Evolutionary conservation across 495 filamentous ascomycete species (phyloP).

Genomic region (Talaromyces ruber): DNA sequence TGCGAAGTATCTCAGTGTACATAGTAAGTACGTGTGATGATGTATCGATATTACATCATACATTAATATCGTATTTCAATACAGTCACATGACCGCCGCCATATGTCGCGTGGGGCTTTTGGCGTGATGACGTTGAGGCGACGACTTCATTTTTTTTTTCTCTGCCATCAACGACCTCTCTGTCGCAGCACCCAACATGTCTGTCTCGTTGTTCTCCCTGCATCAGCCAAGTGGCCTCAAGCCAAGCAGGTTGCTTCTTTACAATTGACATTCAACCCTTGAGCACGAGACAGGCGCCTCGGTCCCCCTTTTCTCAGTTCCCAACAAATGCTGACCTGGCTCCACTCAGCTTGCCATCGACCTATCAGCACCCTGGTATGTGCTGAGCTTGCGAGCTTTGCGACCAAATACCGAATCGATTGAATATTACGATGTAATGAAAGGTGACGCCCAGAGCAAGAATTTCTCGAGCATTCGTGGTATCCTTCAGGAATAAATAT

Average conservation of each 20-base stretch:
- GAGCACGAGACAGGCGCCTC: background rate
- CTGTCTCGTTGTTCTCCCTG: background rate
- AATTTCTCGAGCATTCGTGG: background rate
- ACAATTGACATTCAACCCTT: background rate
- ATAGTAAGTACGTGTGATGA: background rate
- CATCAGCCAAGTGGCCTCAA: background rate
- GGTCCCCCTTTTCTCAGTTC: constrained; percentile 3
- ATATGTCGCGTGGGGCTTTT: background rate
- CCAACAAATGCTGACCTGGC: constrained; percentile 3
- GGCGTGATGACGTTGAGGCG: background rate
- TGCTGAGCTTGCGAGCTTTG: constrained; percentile 1
- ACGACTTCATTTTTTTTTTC: background rate
- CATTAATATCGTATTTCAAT: background rate
- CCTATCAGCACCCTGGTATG: background rate
- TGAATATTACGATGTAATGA: background rate
- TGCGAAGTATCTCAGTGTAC: too few relatives aligned
- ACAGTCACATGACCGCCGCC: background rate
- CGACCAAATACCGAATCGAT: background rate
- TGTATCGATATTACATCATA: background rate
- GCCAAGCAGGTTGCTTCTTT: background rate
- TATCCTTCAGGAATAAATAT: background rate
- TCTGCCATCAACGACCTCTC: background rate
- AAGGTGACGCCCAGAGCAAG: background rate
- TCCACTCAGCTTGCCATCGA: background rate
- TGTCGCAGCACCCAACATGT: background rate